Conservation (phyloP, 257 asterid genomes). For the Ligustrum vulgare region DNA sequence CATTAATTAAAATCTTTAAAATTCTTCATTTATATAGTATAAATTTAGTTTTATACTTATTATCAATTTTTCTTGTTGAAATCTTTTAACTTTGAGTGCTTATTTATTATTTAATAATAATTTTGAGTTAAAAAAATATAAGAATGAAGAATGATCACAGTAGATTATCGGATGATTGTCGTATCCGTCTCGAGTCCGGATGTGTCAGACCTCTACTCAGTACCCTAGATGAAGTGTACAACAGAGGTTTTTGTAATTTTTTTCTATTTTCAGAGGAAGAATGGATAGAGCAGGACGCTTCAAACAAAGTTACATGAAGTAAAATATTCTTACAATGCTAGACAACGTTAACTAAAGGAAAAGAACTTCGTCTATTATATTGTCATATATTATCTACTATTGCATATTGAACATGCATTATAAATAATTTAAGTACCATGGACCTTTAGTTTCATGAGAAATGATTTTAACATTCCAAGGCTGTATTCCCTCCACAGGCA, state of each 20-base stretch:
- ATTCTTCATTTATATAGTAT: no score
- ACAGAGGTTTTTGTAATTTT: background rate
- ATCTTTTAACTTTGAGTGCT: no score
- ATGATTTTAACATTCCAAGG: background rate
- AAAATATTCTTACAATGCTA: background rate
- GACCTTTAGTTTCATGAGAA: background rate
- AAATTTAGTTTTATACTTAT: no score
- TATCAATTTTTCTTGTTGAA: no score
- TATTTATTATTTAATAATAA: no score
- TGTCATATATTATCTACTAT: background rate
- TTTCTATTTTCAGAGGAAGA: background rate
- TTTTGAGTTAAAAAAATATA: no score
- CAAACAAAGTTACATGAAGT: background rate
- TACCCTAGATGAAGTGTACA: no score
- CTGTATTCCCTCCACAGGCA: constrained; percentile 34
- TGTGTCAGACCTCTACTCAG: no score
- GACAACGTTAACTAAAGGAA: background rate
- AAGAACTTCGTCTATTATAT: background rate
- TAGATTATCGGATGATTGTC: no score
- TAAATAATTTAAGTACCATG: background rate
- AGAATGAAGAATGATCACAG: no score
- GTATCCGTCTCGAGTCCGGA: no score
- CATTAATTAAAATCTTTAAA: no score
- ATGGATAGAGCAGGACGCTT: background rate
- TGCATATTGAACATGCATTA: background rate